Base-by-base conservation (phyloP, 2,329 filamentous ascomycete species). In the Microdochium paspali region DNA sequence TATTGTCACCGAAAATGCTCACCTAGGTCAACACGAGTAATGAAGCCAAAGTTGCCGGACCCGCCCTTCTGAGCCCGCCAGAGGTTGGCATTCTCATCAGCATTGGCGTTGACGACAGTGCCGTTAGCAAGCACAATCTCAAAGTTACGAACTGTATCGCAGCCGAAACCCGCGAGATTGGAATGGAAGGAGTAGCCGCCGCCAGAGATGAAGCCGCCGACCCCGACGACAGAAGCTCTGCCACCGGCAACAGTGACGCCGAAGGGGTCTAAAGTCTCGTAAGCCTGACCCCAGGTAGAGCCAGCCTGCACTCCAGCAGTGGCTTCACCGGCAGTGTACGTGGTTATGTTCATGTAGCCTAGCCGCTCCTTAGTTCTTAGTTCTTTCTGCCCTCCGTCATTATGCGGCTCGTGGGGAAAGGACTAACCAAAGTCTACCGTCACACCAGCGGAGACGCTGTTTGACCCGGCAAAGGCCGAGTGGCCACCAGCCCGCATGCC, bases 111-210 rank as follows among this genome's bases (percentile, higher is more conserved):
- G 47, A 62, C 55, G 3, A 64, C 52, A 1, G 59, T 49, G 44
- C 60, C 62, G 23, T 57, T 54, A 24, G 57, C 63, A 35, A 69
- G 62, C 66, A 3, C 68, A 65, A 30, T 67, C 67, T 18, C 62
- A 35, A 43, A 49, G 44, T 44, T 46, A 24, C 26, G 21, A 10
- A 49, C 35, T n/a, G 35, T 44, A 26, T 49, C 47, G 47, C 61
- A 71, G n/a, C 61, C 66, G 48, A 68, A 68, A 3, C 73, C 73
- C 39, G 66, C 57, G 1, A 60, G 58, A 9, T 39, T 48, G 2
- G 53, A 51, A 42, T 52, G 52, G 45, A 55, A 56, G 2, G 50
- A 53, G 39, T 55, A 54, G 4, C 59, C 59, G 12, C 59, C 58
- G 3, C 59, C 59, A 1, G 53, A 50, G 7, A 56, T 46, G 20